phyloP scores from a whole-genome alignment of 495 filamentous ascomycete species.

The Stereocaulon alpinum region DNA sequence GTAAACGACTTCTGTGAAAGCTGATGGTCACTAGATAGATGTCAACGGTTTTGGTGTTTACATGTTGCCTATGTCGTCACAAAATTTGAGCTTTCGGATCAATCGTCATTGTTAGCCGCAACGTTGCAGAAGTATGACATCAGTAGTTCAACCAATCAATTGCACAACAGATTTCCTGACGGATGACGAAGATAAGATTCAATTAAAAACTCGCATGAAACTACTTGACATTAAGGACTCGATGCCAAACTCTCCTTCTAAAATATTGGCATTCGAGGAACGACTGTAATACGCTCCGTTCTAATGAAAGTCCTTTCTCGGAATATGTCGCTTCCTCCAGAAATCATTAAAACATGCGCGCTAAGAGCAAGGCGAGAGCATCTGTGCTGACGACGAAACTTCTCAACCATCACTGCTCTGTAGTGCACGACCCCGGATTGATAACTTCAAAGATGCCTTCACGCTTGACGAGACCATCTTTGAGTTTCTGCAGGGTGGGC shows the following conservation, averaged over 20 bases:
- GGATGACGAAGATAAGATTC: background rate
- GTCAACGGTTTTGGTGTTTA: background rate
- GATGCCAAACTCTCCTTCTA: background rate
- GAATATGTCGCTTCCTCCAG: background rate
- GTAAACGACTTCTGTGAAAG: background rate
- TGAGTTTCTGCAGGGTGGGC: background rate
- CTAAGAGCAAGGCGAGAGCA: no score
- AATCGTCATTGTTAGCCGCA: conserved; percentile 3
- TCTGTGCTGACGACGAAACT: no score
- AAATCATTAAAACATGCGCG: no score
- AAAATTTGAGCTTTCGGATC: background rate
- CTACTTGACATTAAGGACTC: background rate
- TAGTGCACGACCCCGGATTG: no score
- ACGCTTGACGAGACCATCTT: background rate
- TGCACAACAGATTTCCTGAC: background rate
- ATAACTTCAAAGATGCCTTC: background rate
- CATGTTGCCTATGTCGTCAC: conserved; percentile 6
- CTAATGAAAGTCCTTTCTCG: background rate
- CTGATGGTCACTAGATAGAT: background rate
- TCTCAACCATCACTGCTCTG: no score
- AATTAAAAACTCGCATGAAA: background rate
- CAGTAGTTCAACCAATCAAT: background rate
- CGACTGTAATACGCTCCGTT: no score
- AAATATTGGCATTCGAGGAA: background rate
- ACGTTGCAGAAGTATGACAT: conserved; percentile 1